Percentiles rank a stretch among this genome's conserved stretches.
Evolutionary conservation across 1,284 basidiomycete genomes (phyloP).

Genomic region (Puccinia hordei): DNA sequence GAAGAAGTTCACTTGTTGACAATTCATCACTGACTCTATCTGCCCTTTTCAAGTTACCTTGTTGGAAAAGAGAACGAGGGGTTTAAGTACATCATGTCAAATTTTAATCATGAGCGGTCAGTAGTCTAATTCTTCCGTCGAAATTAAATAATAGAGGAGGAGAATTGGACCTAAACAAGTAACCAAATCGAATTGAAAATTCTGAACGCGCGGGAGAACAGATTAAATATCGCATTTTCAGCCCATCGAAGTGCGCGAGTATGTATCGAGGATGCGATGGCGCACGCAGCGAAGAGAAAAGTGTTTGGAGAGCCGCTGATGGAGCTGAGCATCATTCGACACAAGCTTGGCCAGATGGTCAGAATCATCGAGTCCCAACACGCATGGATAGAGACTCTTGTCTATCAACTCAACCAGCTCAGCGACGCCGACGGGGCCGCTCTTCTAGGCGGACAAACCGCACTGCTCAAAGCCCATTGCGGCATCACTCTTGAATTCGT

Average conservation of each 20-base stretch:
- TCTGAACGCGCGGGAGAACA: background rate
- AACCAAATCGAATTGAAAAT: background rate
- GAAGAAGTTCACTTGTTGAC: background rate
- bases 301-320: constrained; percentile 43
- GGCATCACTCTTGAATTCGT: constrained; percentile 53
- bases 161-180: background rate
- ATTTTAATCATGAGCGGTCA: constrained; percentile 49
- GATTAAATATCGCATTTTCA: constrained; percentile 46
- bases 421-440: constrained; percentile 51
- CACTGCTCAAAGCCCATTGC: constrained; percentile 56
- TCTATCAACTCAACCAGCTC: constrained; percentile 52
- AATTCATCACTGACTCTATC: background rate
- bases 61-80: constrained; percentile 49
- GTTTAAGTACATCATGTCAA: constrained; percentile 50
- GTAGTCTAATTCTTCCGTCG: background rate
- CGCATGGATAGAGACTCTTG: constrained; percentile 51
- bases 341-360: constrained; percentile 30
- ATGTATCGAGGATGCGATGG: constrained; percentile 52
- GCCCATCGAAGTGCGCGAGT: constrained; percentile 42
- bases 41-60: constrained; percentile 26
- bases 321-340: constrained; percentile 37
- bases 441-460: constrained; percentile 55
- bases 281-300: constrained; percentile 30
- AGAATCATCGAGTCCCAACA: constrained; percentile 45
- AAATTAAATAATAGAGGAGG: background rate